phyloP scores from a whole-genome alignment of 2,329 filamentous ascomycete genomes.

The Calonectria montana region DNA sequence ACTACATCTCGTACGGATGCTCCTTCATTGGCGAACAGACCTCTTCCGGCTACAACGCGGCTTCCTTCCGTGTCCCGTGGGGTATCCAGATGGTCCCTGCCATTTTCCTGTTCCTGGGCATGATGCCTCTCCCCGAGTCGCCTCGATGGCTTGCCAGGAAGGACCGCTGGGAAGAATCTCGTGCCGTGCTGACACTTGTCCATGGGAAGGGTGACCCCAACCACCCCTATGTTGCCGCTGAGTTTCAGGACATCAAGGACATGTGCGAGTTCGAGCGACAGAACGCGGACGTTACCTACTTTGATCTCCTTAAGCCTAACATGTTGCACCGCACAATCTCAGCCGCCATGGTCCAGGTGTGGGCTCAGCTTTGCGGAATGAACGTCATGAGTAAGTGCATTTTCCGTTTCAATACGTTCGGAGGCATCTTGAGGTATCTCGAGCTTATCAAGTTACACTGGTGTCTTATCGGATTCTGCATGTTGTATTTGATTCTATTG shows the following conservation, averaged over 20 bases:
- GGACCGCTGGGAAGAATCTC: conserved; percentile 70
- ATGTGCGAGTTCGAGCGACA: conserved; percentile 80
- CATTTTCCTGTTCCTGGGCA: conserved; percentile 67
- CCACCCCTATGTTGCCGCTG: conserved; percentile 73
- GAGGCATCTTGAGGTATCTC: not conserved
- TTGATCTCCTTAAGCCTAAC: conserved; percentile 80
- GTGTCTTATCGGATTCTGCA: too few relatives aligned
- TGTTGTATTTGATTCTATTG: too few relatives aligned
- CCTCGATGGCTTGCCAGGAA: conserved; percentile 73
- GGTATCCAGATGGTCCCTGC: conserved; percentile 73
- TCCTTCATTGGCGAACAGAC: conserved; percentile 62
- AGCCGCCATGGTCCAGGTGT: conserved; percentile 65
- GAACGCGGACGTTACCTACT: conserved; percentile 76
- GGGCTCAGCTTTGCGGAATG: conserved; percentile 67
- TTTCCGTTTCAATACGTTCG: not conserved
- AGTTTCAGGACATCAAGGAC: conserved; percentile 79
- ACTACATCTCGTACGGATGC: conserved; percentile 74
- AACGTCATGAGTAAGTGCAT: conserved; percentile 66
- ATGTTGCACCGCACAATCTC: conserved; percentile 65
- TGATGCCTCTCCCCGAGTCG: conserved; percentile 71
- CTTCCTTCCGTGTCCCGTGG: conserved; percentile 74
- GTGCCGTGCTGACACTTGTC: conserved; percentile 64
- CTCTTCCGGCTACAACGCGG: conserved; percentile 53
- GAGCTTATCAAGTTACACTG: too few relatives aligned
- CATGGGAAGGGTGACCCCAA: conserved; percentile 74